These are phyloP conservation scores for Hamigera avellanea DNA, from an alignment of 495 filamentous ascomycete genomes.

Conservation along the genomic window DNA sequence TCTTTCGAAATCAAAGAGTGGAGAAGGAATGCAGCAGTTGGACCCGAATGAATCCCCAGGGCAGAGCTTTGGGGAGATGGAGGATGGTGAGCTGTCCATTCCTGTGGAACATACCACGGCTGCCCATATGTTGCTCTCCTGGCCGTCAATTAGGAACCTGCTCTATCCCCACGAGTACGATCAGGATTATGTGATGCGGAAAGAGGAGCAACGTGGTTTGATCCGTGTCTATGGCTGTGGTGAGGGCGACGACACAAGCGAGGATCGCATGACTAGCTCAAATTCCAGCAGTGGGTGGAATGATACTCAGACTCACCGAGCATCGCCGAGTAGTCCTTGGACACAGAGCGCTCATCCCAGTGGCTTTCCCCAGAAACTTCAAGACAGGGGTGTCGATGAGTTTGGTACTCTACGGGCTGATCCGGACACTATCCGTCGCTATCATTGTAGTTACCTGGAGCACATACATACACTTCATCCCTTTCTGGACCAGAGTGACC, in stretches of 20 bases:
- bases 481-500: conserved; percentile 50
- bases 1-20: conserved; percentile 3
- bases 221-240: conserved; percentile 70
- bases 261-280: conserved; percentile 16
- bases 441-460: conserved; percentile 59
- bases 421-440: conserved; percentile 44
- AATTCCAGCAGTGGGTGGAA: conserved; percentile 13
- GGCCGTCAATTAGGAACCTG: conserved; percentile 50
- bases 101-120: conserved; percentile 71
- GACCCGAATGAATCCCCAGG: conserved; percentile 1
- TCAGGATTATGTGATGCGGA: conserved; percentile 57
- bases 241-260: conserved; percentile 47
- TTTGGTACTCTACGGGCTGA: too few relatives aligned
- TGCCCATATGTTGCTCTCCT: conserved; percentile 62
- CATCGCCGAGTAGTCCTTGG: conserved; percentile 15
- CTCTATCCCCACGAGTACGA: conserved; percentile 35
- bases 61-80: too few relatives aligned
- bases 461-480: conserved; percentile 87
- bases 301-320: too few relatives aligned
- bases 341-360: conserved; percentile 21
- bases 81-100: conserved; percentile 49
- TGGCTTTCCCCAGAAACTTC: conserved; percentile 1
- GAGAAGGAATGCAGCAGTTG: not conserved
- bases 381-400: conserved; percentile 51
- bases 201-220: conserved; percentile 64